Percentiles rank a stretch among this genome's conserved stretches.
Conservation (phyloP, 1,284 basidiomycete genomes). For the Veloboletus limbatus region DNA sequence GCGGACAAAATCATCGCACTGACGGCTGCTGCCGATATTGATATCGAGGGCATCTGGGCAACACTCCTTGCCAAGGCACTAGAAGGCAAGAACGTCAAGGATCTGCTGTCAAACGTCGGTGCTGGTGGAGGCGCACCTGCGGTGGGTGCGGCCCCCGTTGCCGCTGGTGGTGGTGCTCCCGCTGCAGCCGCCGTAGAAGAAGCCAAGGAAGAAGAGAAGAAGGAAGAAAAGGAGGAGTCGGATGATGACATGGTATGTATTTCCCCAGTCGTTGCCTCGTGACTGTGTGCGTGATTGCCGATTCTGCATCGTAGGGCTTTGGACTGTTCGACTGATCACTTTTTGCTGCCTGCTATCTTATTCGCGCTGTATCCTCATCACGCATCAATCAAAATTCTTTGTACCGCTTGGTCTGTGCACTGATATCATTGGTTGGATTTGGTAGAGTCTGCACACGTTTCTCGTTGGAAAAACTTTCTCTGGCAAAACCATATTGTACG, state of each 20-base stretch:
- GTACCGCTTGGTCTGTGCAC: conserved; percentile 16
- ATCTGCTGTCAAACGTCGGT: conserved; percentile 89
- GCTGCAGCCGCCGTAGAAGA: conserved; percentile 62
- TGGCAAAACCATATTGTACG: too few species aligned
- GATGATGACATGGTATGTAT: conserved; percentile 88
- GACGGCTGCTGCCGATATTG: conserved; percentile 79
- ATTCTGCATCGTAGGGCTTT: conserved; percentile 49
- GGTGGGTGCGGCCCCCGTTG: conserved; percentile 54
- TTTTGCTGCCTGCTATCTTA: conserved; percentile 26
- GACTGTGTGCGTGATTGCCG: too few species aligned
- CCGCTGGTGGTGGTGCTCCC: conserved; percentile 55
- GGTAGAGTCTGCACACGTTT: too few species aligned
- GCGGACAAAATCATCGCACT: conserved; percentile 89
- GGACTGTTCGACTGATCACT: conserved; percentile 74
- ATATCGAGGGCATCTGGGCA: conserved; percentile 98
- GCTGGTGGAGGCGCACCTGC: conserved; percentile 79
- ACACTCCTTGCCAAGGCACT: conserved; percentile 95
- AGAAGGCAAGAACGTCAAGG: conserved; percentile 97
- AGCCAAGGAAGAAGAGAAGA: conserved; percentile 70
- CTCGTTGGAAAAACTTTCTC: too few species aligned
- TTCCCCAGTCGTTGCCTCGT: not conserved
- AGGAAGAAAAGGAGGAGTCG: conserved; percentile 87
- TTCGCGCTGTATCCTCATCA: conserved; percentile 21
- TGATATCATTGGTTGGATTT: too few species aligned
- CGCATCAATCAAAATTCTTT: conserved; percentile 24